These are phyloP conservation scores for Daedaleopsis nitida DNA, from an alignment of 768 basidiomycete species.

Conservation along the genomic window DNA sequence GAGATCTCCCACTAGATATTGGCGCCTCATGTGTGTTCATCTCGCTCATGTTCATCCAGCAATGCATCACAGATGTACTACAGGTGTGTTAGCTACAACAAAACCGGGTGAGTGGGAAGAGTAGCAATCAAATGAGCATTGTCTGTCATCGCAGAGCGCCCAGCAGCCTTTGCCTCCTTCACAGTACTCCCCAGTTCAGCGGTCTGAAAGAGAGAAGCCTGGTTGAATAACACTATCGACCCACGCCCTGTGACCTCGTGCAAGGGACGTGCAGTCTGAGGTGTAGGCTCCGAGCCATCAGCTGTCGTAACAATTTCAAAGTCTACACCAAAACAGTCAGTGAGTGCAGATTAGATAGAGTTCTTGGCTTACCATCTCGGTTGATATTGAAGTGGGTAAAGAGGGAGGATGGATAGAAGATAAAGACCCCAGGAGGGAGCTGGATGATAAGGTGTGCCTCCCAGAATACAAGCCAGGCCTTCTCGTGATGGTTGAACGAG, in stretches of 20 bases:
- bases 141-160: too few species aligned
- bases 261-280: background rate
- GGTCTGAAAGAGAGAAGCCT: background rate
- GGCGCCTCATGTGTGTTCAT: too few species aligned
- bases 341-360: too few species aligned
- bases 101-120: too few species aligned
- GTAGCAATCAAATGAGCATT: too few species aligned
- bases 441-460: conserved; percentile 36
- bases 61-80: too few species aligned
- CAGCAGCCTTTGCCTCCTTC: background rate
- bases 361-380: background rate
- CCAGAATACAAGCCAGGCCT: conserved; percentile 38
- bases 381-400: conserved; percentile 39
- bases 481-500: conserved; percentile 24
- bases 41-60: too few species aligned
- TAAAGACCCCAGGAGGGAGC: conserved; percentile 34
- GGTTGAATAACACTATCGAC: background rate
- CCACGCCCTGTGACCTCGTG: background rate
- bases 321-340: background rate
- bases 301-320: background rate
- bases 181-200: background rate
- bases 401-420: conserved; percentile 36
- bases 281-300: background rate
- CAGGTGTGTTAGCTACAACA: too few species aligned
- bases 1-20: too few species aligned